Conservation (phyloP, 371 early-diverging fungal genomes). For the Mortierella sp. region DNA sequence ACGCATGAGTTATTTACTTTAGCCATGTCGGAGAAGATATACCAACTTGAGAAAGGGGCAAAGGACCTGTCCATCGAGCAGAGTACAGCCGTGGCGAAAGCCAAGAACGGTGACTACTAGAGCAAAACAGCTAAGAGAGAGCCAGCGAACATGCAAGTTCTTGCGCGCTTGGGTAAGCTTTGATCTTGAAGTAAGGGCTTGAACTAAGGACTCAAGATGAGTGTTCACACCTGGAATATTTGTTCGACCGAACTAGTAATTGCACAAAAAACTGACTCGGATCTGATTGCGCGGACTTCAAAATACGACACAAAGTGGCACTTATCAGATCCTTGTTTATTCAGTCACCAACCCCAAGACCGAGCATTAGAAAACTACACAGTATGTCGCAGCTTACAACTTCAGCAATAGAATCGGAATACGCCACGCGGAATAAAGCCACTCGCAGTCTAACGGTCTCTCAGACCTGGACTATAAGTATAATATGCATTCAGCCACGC, state of each 20-base stretch:
- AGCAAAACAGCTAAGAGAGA: too few relatives aligned
- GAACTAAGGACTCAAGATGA: not conserved
- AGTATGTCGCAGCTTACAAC: too few relatives aligned
- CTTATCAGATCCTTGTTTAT: constrained; percentile 18
- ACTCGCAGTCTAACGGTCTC: too few relatives aligned
- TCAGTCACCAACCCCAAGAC: not conserved
- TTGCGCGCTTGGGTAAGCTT: too few relatives aligned
- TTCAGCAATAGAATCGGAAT: not conserved
- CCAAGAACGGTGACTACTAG: too few relatives aligned
- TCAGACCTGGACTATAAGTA: too few relatives aligned
- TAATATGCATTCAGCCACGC: too few relatives aligned
- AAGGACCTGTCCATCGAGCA: too few relatives aligned
- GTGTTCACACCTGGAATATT: not conserved
- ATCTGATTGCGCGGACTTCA: constrained; percentile 33
- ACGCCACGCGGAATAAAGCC: not conserved
- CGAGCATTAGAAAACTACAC: not conserved
- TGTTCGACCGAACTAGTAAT: not conserved
- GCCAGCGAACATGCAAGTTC: too few relatives aligned
- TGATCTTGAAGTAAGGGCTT: not conserved
- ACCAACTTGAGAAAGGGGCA: too few relatives aligned
- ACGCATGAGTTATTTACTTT: too few relatives aligned
- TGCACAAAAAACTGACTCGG: constrained; percentile 27
- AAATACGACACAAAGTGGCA: not conserved
- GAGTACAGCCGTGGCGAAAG: too few relatives aligned
- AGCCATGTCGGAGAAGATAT: not conserved